phyloP scores from a whole-genome alignment of 371 early-diverging fungal species.

The Rhizopus delemar region DNA sequence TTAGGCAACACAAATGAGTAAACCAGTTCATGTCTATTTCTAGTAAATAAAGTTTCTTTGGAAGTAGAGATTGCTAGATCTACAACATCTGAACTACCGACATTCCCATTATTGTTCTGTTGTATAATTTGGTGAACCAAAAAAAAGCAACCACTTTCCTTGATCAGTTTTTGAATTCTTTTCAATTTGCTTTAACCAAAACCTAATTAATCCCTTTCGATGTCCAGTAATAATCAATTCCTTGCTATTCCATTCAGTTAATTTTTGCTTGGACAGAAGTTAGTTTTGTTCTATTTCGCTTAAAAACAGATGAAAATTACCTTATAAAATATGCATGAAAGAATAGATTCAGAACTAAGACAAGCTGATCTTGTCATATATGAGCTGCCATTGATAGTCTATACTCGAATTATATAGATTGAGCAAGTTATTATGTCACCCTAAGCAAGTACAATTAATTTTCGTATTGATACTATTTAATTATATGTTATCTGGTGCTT shows the following conservation, averaged over 20 bases:
- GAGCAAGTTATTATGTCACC: slow-evolving; percentile 76
- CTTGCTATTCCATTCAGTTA: slow-evolving; percentile 26
- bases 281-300: neutral
- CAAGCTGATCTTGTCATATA: slow-evolving; percentile 58
- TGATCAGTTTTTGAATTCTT: slow-evolving; percentile 31
- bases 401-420: slow-evolving; percentile 58
- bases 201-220: slow-evolving; percentile 51
- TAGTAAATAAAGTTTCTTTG: slow-evolving; percentile 60
- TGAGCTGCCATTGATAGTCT: slow-evolving; percentile 76
- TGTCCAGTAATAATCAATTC: slow-evolving; percentile 66
- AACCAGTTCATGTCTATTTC: slow-evolving; percentile 64
- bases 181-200: slow-evolving; percentile 50
- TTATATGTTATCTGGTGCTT: slow-evolving; percentile 8
- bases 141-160: slow-evolving; percentile 32
- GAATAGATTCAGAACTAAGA: slow-evolving; percentile 59
- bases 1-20: slow-evolving; percentile 70
- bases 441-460: slow-evolving; percentile 18
- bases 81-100: slow-evolving; percentile 42
- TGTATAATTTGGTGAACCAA: slow-evolving; percentile 36
- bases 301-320: slow-evolving; percentile 18
- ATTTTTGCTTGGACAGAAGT: slow-evolving; percentile 4
- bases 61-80: slow-evolving; percentile 33
- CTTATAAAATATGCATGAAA: slow-evolving; percentile 61
- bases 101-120: slow-evolving; percentile 16
- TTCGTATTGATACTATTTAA: slow-evolving; percentile 29